Base-by-base conservation (phyloP, 2,329 filamentous ascomycete genomes). In the Botryotinia globosa region DNA sequence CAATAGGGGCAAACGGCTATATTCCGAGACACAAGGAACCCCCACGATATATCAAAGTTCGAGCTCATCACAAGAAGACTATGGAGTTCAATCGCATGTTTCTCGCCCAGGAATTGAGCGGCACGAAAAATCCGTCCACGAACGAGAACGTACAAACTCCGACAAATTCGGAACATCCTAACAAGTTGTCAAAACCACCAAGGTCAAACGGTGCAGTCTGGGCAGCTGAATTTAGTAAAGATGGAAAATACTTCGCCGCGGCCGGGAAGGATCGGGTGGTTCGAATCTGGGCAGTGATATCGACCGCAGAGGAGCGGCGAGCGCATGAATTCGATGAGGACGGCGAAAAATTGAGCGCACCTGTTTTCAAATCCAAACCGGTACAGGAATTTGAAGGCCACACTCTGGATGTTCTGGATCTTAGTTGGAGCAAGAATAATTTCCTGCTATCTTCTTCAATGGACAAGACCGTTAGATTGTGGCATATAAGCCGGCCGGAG, bases 341-440 rank as follows among this genome's bases (percentile, higher is more conserved):
- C 69, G 83, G 84, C 39, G 88, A 91, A 76, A 90, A 89, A 75
- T 84, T 98, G 64, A 97, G 92, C 77, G 95, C 96, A 1, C 95
- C 95, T 3, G 95, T 99, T 0, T 98, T 99, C 80, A 89, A 90
- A 75, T 88, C 89, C 67, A 92, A 92, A 78, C 93, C 94, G 0
- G 81, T 93, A 16, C 88, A 91, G 72, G 92, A 97, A 79, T 98
- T 96, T 76, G 84, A 87, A 71, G 94, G 94, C 7, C 96, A 99
- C 80, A 91, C 89, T 0, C 91, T 92, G 25, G 94, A 97, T 77
- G 90, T 99, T 9, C 84, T 99, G 76, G 95, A 97, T 80, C 82
- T 99, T 74, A 97, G 93, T 81, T 99, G 96, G 96, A 98, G 95
- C 84, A 99, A 98, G 86, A 99, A 99, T 82, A 97, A 97, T 81